Percentiles rank a stretch among this genome's conserved stretches.
Conservation (phyloP, 768 basidiomycete species). For the Gautieria morchelliformis region DNA sequence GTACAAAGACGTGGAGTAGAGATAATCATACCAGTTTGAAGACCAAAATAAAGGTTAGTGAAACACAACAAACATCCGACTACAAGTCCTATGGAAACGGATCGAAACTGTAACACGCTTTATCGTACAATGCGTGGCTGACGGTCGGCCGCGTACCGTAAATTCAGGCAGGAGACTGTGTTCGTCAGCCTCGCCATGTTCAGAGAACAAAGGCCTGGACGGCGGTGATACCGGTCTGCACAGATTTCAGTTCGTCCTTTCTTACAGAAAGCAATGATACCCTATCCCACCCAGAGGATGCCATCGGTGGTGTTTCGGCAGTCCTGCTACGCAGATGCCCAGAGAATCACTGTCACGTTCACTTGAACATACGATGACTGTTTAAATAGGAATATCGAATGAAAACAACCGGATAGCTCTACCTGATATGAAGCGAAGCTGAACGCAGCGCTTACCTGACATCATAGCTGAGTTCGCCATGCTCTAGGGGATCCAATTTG, state of each 20-base stretch:
- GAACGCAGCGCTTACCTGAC: too few species aligned
- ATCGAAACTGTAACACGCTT: constrained; percentile 27
- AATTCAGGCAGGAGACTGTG: neutral
- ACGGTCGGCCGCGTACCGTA: neutral
- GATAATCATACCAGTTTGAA: constrained; percentile 48
- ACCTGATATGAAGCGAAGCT: too few species aligned
- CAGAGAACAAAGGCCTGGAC: neutral
- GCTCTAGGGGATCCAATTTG: neutral
- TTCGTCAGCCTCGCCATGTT: neutral
- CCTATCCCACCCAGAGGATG: neutral
- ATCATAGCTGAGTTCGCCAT: neutral
- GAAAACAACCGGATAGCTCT: neutral
- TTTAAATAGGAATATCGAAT: neutral
- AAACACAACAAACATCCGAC: constrained; percentile 87
- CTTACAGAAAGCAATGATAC: neutral
- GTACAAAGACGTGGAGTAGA: neutral
- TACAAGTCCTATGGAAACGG: constrained; percentile 66
- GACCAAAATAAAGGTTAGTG: constrained; percentile 82
- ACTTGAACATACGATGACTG: too few species aligned
- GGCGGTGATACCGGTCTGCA: neutral
- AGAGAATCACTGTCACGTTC: too few species aligned
- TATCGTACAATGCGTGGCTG: neutral
- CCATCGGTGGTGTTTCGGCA: neutral
- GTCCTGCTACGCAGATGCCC: too few species aligned
- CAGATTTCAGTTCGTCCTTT: too few species aligned